Evolutionary conservation across 306 rosid species (phyloP), one percentile per base, ranked within the genome.

Genomic region (Fagus crenata): DNA sequence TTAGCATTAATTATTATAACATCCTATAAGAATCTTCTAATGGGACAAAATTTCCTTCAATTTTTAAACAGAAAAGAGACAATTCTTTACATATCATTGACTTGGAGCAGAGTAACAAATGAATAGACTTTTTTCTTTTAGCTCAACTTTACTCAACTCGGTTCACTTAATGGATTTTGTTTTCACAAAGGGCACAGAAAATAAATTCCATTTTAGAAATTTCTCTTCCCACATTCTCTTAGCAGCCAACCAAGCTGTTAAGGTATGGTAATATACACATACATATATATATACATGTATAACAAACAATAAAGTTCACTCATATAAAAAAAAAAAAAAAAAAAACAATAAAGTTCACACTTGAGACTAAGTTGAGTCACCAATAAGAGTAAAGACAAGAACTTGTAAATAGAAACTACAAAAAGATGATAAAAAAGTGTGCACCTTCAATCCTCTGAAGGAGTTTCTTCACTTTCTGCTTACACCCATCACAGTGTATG

Each of bases 401-500:
- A 55, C 71, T 39, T 39, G 56, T 15, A 69, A 22, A 11, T 17
- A 59, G 12, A 73, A 76, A 60, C 32, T 8, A 22, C 46, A 71
- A 71, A 73, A 42, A 71, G n/a, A 60, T 37, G 58, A 36, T 9
- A 55, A 76, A 67, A 80, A 37, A 77, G 77, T 35, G 65, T 79
- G 65, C 59, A 95, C 98, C 98, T 95, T 95, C 97, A 85, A 88
- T 95, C 83, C 97, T 90, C 85, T 92, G 96, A 82, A 95, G 97
- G 73, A 95, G 82, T 82, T 95, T 95, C 96, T 90, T 95, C 85
- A 95, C 97, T 85, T 95, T 92, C 87, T 88, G 98, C 89, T 88
- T 89, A 86, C 98, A 95, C 49, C 98, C 98, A 89, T 95, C 98
- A 88, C 98, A 95, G 87, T 95, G 96, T 61, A 92, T 87, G 88